phyloP scores from a whole-genome alignment of 345 rosid genomes.

The Geranium rotundifolium region DNA sequence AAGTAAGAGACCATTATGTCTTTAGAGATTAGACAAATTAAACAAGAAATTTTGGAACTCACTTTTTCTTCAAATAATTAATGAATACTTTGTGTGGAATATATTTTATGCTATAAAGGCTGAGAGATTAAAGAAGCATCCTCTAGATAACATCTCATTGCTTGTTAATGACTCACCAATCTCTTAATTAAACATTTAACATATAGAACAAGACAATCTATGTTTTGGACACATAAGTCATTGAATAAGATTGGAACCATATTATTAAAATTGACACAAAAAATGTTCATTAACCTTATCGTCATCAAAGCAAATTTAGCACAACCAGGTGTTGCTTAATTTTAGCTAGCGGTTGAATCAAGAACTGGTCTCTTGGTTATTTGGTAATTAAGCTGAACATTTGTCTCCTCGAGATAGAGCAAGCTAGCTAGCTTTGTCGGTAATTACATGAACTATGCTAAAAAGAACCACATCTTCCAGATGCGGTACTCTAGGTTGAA shows the following conservation, averaged over 20 bases:
- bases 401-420: too few species aligned
- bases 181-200: slow-evolving; percentile 8
- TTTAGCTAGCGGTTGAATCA: slow-evolving; percentile 10
- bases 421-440: too few species aligned
- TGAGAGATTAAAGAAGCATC: slow-evolving; percentile 7
- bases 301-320: slow-evolving; percentile 1
- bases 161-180: background rate
- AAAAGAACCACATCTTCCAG: too few species aligned
- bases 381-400: too few species aligned
- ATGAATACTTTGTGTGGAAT: background rate
- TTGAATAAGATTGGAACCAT: background rate
- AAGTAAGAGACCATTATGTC: background rate
- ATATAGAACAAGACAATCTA: background rate
- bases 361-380: background rate
- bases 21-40: background rate
- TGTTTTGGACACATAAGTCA: background rate
- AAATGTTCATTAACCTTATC: slow-evolving; percentile 6
- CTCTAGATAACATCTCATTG: slow-evolving; percentile 12
- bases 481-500: too few species aligned
- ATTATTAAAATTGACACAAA: slow-evolving; percentile 4
- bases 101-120: background rate
- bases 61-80: background rate
- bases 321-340: background rate
- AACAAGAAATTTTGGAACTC: too few species aligned
- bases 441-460: too few species aligned